Conservation (phyloP, 805 yeast species). For the Danielia oregonensis region DNA sequence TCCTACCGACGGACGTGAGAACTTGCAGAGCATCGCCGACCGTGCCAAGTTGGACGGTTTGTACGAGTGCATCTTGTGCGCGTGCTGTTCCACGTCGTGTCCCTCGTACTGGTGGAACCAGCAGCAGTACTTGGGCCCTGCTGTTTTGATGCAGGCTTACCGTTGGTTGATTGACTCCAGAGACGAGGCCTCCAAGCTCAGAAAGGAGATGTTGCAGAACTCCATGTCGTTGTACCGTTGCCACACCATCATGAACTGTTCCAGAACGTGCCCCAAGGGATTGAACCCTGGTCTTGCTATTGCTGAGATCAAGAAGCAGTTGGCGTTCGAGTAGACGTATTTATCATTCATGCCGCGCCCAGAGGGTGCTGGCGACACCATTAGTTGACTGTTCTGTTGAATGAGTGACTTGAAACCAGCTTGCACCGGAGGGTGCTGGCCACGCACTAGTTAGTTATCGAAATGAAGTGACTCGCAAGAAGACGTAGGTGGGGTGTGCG, state of each 20-base stretch:
- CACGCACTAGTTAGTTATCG: too few relatives aligned
- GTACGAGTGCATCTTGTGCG: slow-evolving; percentile 96
- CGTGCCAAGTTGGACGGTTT: slow-evolving; percentile 95
- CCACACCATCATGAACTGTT: slow-evolving; percentile 98
- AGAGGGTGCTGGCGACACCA: too few relatives aligned
- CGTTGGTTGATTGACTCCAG: slow-evolving; percentile 98
- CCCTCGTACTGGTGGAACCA: slow-evolving; percentile 99
- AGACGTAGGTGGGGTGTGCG: too few relatives aligned
- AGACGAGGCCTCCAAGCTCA: slow-evolving; percentile 79
- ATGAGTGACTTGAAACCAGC: too few relatives aligned
- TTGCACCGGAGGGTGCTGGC: too few relatives aligned
- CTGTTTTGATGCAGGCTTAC: slow-evolving; percentile 98
- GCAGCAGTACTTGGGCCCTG: slow-evolving; percentile 97
- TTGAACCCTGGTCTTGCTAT: slow-evolving; percentile 97
- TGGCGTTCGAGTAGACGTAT: slow-evolving; percentile 64
- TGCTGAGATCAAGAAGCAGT: slow-evolving; percentile 92
- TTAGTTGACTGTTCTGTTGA: too few relatives aligned
- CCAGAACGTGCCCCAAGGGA: slow-evolving; percentile 97
- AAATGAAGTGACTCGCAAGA: too few relatives aligned
- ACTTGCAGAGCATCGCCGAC: slow-evolving; percentile 85
- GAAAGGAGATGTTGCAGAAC: slow-evolving; percentile 91
- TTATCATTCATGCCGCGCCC: too few relatives aligned
- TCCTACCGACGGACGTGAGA: slow-evolving; percentile 91
- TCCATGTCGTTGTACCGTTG: slow-evolving; percentile 98
- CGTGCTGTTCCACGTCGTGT: slow-evolving; percentile 98